Evolutionary conservation across 371 early-diverging fungal genomes (phyloP).

Genomic region (Encephalitozoon hellem): DNA sequence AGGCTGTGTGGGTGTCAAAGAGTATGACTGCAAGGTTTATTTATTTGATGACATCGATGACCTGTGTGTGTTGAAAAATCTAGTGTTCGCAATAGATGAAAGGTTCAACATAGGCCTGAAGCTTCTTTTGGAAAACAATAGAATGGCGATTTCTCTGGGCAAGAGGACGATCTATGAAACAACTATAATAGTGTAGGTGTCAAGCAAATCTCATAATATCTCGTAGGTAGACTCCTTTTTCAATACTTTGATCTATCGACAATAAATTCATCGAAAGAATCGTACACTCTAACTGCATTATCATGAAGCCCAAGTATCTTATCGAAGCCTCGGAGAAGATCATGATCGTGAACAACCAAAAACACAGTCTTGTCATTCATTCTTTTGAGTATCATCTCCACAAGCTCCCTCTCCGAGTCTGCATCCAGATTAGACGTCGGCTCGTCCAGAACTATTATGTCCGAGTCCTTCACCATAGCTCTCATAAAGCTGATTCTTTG

Average conservation of each 20-base stretch:
- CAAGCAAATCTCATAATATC: not conserved
- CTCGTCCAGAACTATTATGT: constrained; percentile 62
- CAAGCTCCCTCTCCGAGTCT: constrained; percentile 75
- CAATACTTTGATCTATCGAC: not conserved
- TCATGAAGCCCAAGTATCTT: constrained; percentile 58
- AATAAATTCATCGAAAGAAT: constrained; percentile 26
- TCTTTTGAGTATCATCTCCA: constrained; percentile 69
- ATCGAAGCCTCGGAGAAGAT: constrained; percentile 67
- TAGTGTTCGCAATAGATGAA: not conserved
- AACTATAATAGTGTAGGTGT: not conserved
- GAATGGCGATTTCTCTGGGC: not conserved
- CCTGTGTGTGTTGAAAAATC: not conserved
- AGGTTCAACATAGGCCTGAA: not conserved
- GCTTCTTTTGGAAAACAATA: not conserved
- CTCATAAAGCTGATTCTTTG: constrained; percentile 70
- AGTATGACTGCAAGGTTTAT: constrained; percentile 1
- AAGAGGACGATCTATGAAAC: not conserved
- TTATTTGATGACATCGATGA: not conserved
- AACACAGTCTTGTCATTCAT: constrained; percentile 69
- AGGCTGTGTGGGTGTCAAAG: not conserved
- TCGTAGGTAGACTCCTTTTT: not conserved
- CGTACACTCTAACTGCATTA: constrained; percentile 47
- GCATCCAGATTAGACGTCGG: constrained; percentile 63
- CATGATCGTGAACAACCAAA: constrained; percentile 78
- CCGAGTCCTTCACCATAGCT: constrained; percentile 62